Conservation (phyloP, 768 basidiomycete species). For the Hirschioporus abietinus region DNA sequence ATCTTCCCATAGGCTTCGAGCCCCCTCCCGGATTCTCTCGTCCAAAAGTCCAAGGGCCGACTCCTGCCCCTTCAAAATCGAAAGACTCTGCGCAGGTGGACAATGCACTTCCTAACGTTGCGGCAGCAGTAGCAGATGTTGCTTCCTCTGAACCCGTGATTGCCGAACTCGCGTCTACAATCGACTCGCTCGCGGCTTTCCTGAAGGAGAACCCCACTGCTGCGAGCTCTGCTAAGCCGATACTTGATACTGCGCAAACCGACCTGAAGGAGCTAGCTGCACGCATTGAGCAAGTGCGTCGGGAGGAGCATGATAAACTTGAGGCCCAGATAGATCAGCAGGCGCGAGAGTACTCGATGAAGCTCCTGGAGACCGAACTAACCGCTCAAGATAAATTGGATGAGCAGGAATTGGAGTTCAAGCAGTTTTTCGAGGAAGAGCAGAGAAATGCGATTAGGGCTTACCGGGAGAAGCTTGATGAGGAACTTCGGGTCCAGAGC, state of each 20-base stretch:
- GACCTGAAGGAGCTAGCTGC: constrained; percentile 76
- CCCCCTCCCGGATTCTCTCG: constrained; percentile 84
- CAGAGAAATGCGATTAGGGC: constrained; percentile 61
- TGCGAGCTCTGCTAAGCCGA: constrained; percentile 59
- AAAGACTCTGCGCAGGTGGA: constrained; percentile 17
- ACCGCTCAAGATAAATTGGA: constrained; percentile 82
- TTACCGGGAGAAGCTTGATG: constrained; percentile 82
- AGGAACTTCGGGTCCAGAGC: constrained; percentile 82
- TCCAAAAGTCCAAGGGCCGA: background rate
- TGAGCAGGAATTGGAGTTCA: constrained; percentile 80
- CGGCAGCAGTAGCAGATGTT: constrained; percentile 72
- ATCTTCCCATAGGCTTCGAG: constrained; percentile 91
- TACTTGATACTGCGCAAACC: constrained; percentile 73
- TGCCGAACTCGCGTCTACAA: constrained; percentile 84
- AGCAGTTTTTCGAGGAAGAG: constrained; percentile 76
- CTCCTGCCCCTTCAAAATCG: constrained; percentile 47
- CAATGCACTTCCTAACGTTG: constrained; percentile 63
- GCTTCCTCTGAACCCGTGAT: constrained; percentile 85
- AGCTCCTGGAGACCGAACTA: constrained; percentile 79
- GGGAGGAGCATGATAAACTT: constrained; percentile 69
- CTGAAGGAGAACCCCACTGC: constrained; percentile 69
- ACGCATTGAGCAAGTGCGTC: constrained; percentile 73
- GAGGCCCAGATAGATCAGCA: constrained; percentile 73
- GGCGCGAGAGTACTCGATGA: constrained; percentile 74
- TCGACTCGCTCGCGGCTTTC: constrained; percentile 86